Evolutionary conservation across 768 basidiomycete genomes (phyloP), one percentile per base, ranked within the genome.

Genomic region (Trametopsis cervina): DNA sequence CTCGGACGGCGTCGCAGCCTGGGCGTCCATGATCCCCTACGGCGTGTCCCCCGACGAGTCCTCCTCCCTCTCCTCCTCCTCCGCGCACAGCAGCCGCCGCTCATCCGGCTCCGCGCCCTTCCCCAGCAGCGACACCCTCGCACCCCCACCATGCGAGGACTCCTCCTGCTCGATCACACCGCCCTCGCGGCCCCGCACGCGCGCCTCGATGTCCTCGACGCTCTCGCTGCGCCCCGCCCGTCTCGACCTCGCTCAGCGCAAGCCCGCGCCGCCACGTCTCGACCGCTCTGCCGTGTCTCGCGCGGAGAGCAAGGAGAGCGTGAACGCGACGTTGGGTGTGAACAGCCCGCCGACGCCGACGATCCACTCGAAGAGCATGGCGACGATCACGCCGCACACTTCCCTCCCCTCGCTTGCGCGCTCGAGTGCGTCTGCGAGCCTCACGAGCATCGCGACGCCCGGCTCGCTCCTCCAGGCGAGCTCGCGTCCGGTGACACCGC

Each of bases 401-500:
- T 33, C 29, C 15, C 47, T 58, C n/a, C 60, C 58, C n/a, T 52
- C 53, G 4, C 55, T 62, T 38, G 55, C 59, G 17, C 35, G 53
- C n/a, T 54, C 54, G 40, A 52, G 50, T 36, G 40, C 47, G 13
- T 41, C 47, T 40, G 49, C 56, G 18, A 50, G 47, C 48, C 44
- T 52, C 22, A 74, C 78, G 0, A 74, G 76, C 42, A 63, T 81
- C 53, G 68, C 75, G 0, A 80, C 80, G 60, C 66, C 73, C 51
- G 55, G 29, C 42, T 56, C 41, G 50, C 47, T 54, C 29, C 27
- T 43, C 46, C 40, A 39, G 39, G 50, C 56, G 21, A 44, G 29
- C 40, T 45, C 47, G 51, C 53, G 24, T 9, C 33, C 24, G 24
- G 29, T 39, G 7, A 21, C 45, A 17, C 37, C 20, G 50, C 46